phyloP scores from a whole-genome alignment of 169 alveolate genomes.

The Eimeria praecox region DNA sequence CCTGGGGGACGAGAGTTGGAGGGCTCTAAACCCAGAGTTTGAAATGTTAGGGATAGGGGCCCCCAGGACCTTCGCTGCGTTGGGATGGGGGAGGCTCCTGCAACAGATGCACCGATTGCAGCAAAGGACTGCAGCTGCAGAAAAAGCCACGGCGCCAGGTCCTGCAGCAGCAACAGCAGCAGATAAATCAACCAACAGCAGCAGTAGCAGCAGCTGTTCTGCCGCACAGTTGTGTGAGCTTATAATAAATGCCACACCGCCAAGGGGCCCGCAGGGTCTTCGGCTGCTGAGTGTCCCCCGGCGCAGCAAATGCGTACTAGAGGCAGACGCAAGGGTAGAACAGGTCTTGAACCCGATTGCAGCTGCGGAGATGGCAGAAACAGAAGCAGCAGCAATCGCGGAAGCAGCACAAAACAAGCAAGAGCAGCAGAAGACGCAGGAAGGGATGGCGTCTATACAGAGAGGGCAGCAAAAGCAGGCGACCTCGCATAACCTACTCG shows the following conservation, averaged over 20 bases:
- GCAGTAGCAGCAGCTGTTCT: not conserved
- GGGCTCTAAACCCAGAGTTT: not conserved
- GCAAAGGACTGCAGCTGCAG: not conserved
- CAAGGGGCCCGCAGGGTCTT: conserved; percentile 57
- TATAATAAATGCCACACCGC: conserved; percentile 19
- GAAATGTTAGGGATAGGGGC: conserved; percentile 63
- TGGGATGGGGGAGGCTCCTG: conserved; percentile 65
- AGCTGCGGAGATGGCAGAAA: conserved; percentile 44
- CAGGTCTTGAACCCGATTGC: conserved; percentile 64
- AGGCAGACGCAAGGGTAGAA: conserved; percentile 63
- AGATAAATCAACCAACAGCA: not conserved
- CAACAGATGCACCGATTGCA: conserved; percentile 44
- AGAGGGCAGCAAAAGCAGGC: not conserved
- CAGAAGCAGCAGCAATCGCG: conserved; percentile 43
- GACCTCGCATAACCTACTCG: not conserved
- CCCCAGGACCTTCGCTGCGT: conserved; percentile 25
- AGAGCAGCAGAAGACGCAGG: not conserved
- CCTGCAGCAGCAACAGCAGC: conserved; percentile 43
- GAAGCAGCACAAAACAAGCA: not conserved
- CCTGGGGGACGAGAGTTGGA: not conserved
- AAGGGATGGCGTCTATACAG: not conserved
- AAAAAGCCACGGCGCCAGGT: not conserved
- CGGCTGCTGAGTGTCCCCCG: conserved; percentile 57
- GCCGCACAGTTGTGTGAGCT: conserved; percentile 21
- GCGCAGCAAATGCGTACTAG: conserved; percentile 55